Conservation (phyloP, 2,329 filamentous ascomycete species). For the Xylariomycetidae sp. region DNA sequence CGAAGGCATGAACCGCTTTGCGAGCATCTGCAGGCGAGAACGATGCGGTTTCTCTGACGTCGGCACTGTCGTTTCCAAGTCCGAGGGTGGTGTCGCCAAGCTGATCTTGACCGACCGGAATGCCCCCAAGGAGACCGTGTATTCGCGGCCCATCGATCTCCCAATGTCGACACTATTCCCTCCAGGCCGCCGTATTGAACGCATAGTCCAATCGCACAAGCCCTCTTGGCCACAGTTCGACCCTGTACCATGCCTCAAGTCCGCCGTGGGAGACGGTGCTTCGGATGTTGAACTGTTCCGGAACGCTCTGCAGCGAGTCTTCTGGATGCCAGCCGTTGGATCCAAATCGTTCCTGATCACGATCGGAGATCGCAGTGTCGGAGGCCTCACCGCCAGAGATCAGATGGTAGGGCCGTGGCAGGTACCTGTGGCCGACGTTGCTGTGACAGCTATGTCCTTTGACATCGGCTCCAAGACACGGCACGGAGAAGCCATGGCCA, state of each 20-base stretch:
- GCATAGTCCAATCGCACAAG: conserved; percentile 19
- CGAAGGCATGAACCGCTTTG: conserved; percentile 72
- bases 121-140: conserved; percentile 17
- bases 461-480: conserved; percentile 58
- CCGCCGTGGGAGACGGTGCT: conserved; percentile 56
- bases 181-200: conserved; percentile 21
- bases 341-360: conserved; percentile 97
- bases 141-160: conserved; percentile 22
- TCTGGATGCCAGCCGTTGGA: conserved; percentile 83
- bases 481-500: conserved; percentile 93
- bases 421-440: conserved; percentile 86
- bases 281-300: conserved; percentile 48
- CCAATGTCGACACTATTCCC: conserved; percentile 26
- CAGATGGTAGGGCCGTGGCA: conserved; percentile 98
- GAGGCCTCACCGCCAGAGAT: conserved; percentile 80
- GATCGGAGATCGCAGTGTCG: conserved; percentile 88
- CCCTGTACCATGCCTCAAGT: conserved; percentile 39
- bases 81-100: conserved; percentile 58
- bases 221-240: conserved; percentile 52
- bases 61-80: conserved; percentile 62
- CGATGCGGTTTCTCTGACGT: conserved; percentile 91
- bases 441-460: conserved; percentile 81
- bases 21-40: conserved; percentile 65
- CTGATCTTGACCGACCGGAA: conserved; percentile 54
- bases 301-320: conserved; percentile 72